Evolutionary conservation across 305 asterid genomes (phyloP).

Genomic region (Fraxinus latifolia): DNA sequence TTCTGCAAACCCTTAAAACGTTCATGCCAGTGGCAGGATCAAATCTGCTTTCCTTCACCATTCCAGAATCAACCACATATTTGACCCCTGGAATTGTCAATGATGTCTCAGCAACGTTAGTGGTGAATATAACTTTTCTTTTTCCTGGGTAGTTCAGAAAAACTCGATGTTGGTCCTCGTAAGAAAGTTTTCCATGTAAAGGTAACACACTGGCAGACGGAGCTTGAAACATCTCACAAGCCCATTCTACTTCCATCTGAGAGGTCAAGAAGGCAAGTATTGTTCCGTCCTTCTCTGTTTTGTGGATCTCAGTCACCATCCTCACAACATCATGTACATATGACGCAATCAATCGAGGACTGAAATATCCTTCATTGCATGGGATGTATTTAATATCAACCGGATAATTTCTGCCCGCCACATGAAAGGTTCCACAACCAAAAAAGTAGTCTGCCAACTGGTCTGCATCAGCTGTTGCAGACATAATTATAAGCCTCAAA

Average conservation of each 20-base stretch:
- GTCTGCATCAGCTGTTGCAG: constrained; percentile 87
- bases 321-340: constrained; percentile 72
- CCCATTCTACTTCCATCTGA: constrained; percentile 91
- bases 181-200: constrained; percentile 82
- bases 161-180: constrained; percentile 68
- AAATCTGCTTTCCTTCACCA: constrained; percentile 75
- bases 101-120: constrained; percentile 95
- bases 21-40: constrained; percentile 87
- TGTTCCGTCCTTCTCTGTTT: constrained; percentile 63
- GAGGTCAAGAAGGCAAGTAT: constrained; percentile 95
- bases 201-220: constrained; percentile 60
- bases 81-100: constrained; percentile 88
- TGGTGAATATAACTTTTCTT: constrained; percentile 76
- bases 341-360: constrained; percentile 45
- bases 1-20: constrained; percentile 59
- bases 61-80: constrained; percentile 84
- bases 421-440: constrained; percentile 62
- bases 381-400: constrained; percentile 70
- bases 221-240: constrained; percentile 65
- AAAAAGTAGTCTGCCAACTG: constrained; percentile 70
- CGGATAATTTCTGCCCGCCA: constrained; percentile 74
- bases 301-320: constrained; percentile 52
- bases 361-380: constrained; percentile 39
- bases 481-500: constrained; percentile 84
- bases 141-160: constrained; percentile 61